Percentiles rank a stretch among this genome's conserved stretches.
Evolutionary conservation across 768 basidiomycete genomes (phyloP).

Genomic region (Psilocybe azurescens): DNA sequence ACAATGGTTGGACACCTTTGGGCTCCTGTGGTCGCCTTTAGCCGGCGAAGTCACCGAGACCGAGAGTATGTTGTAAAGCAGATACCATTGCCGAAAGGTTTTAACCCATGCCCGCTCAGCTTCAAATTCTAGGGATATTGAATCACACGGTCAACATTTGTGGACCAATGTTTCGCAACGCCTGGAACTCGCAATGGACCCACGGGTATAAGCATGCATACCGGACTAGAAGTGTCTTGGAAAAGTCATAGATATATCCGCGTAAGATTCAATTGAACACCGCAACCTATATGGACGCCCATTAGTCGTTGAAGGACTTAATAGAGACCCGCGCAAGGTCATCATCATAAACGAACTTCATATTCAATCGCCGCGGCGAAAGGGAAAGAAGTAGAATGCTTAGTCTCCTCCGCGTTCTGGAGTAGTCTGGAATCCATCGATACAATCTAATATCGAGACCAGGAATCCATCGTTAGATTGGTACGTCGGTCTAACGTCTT

Average conservation of each 20-base stretch:
- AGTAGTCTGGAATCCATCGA: not conserved
- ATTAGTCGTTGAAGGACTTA: not conserved
- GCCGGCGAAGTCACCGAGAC: too few relatives aligned
- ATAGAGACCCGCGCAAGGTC: not conserved
- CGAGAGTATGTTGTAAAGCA: too few relatives aligned
- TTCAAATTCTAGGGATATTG: too few relatives aligned
- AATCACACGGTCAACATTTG: too few relatives aligned
- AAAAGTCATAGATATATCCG: not conserved
- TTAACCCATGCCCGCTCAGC: too few relatives aligned
- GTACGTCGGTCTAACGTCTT: too few relatives aligned
- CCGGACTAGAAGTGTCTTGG: not conserved
- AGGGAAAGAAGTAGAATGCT: not conserved
- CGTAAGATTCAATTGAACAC: not conserved
- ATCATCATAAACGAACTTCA: not conserved
- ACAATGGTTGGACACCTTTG: too few relatives aligned
- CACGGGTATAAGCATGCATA: not conserved
- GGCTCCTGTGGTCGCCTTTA: too few relatives aligned
- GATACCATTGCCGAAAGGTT: too few relatives aligned
- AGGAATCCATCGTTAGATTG: not conserved
- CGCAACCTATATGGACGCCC: not conserved
- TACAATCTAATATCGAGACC: not conserved
- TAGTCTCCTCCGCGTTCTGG: not conserved
- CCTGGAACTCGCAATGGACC: too few relatives aligned
- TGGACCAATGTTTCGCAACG: too few relatives aligned
- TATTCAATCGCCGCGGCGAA: not conserved